A percentile compares a stretch with the other conserved stretches of the same genome.
Evolutionary conservation across 139 green algal genomes (phyloP).

Genomic region (Chlamydomonas schloesseri): DNA sequence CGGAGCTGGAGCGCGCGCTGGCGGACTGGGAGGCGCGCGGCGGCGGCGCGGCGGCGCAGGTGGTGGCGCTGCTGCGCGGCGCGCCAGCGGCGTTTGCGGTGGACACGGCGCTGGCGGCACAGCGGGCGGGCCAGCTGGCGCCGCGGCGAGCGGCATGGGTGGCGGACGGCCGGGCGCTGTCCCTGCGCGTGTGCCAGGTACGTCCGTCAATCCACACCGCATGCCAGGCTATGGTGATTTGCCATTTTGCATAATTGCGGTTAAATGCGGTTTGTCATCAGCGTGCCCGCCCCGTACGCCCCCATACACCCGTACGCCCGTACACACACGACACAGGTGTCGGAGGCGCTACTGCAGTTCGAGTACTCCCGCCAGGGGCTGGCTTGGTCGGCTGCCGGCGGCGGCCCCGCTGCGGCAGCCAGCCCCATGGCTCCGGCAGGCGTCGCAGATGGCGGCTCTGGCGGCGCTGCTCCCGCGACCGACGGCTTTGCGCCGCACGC

Average conservation of each 20-base stretch:
- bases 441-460: slow-evolving; percentile 42
- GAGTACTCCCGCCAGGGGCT: slow-evolving; percentile 62
- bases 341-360: slow-evolving; percentile 63
- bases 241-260: too few species aligned
- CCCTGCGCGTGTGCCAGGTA: slow-evolving; percentile 36
- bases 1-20: slow-evolving; percentile 7
- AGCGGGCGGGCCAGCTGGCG: slow-evolving; percentile 8
- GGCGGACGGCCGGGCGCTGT: neutral
- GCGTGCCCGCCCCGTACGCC: too few species aligned
- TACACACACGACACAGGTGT: neutral
- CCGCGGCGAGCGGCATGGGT: slow-evolving; percentile 45
- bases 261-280: too few species aligned
- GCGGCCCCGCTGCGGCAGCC: too few species aligned
- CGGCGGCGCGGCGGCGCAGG: neutral
- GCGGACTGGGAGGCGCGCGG: neutral
- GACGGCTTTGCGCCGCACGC: slow-evolving; percentile 33
- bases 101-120: slow-evolving; percentile 18
- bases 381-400: too few species aligned
- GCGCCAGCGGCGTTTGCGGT: slow-evolving; percentile 4
- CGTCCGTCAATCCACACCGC: too few species aligned
- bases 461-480: neutral
- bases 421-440: too few species aligned
- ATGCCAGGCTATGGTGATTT: too few species aligned
- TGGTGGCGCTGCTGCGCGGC: slow-evolving; percentile 26
- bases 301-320: too few species aligned